Conservation (phyloP, 306 rosid genomes). For the Calophaca sinica region DNA sequence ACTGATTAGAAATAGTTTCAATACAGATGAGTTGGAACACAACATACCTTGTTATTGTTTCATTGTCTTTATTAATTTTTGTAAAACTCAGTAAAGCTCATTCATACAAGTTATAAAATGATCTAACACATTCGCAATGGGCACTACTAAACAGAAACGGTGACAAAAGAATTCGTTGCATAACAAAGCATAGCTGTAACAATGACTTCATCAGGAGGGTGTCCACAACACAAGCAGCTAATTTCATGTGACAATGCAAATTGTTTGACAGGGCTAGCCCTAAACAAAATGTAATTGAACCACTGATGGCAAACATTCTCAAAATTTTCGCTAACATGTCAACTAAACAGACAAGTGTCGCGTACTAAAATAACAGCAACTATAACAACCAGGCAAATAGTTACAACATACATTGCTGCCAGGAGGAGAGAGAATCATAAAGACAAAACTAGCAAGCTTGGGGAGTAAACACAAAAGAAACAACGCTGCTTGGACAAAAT, state of each 20-base stretch:
- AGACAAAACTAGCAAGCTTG: constrained; percentile 68
- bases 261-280: constrained; percentile 53
- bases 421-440: constrained; percentile 54
- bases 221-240: constrained; percentile 57
- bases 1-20: too few species aligned
- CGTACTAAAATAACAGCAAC: constrained; percentile 58
- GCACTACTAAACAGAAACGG: too few species aligned
- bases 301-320: constrained; percentile 54
- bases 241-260: constrained; percentile 57
- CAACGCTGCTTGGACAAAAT: constrained; percentile 72
- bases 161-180: constrained; percentile 12
- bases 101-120: too few species aligned
- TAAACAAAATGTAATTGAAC: constrained; percentile 51
- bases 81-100: too few species aligned
- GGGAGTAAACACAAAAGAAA: constrained; percentile 59
- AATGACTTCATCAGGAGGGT: constrained; percentile 32
- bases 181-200: constrained; percentile 32
- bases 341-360: constrained; percentile 57
- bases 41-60: too few species aligned
- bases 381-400: constrained; percentile 60
- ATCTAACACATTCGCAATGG: too few species aligned
- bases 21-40: too few species aligned
- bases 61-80: too few species aligned
- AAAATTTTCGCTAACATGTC: constrained; percentile 61
- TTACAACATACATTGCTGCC: constrained; percentile 80